Evolutionary conservation across 495 filamentous ascomycete species (phyloP), one percentile per base, ranked within the genome.

Genomic region (Trichoderma virens): DNA sequence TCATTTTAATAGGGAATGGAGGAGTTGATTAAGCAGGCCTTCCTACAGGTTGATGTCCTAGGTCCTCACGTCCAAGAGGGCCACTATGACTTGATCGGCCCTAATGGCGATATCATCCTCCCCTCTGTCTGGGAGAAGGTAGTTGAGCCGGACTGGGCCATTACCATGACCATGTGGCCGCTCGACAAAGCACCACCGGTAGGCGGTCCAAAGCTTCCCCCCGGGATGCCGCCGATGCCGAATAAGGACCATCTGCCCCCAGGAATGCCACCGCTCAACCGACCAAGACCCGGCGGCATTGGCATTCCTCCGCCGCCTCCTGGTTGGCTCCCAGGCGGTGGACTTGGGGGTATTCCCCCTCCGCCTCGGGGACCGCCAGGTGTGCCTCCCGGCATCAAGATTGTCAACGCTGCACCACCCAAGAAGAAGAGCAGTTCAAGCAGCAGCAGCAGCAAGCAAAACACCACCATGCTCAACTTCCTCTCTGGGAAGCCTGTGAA

Each of bases 121-220:
- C 91, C 90, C 7, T 85, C 90, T 65, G 86, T 94, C 8, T 96
- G 91, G 91, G 91, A 94, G 65, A 90, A 85, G 62, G 86, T 92
- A 59, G 77, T 96, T 54, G 84, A 94, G 74, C 91, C 91, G 6
- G 91, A 93, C 72, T 96, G 90, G 91, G 80, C 83, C 43, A 88
- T 97, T 69, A 92, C 87, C 3, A 97, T 97, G 93, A 90, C 95
- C 67, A 94, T 97, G 91, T 97, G 93, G 93, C 92, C 93, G 5
- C 89, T 96, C 80, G 79, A 82, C 28, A 76, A 76, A 67, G 35
- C 34, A 56, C 38, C 51, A 14, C n/a, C 30, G 63, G 67, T 54
- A 34, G 62, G 51, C 70, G 69, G 27, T 65, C 67, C 18, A 27
- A 67, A 20, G 54, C 62, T 62, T 54, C 54, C 59, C 66, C 62